Evolutionary conservation across 2,329 filamentous ascomycete species (phyloP).

Genomic region (Hypoxylon sp.): DNA sequence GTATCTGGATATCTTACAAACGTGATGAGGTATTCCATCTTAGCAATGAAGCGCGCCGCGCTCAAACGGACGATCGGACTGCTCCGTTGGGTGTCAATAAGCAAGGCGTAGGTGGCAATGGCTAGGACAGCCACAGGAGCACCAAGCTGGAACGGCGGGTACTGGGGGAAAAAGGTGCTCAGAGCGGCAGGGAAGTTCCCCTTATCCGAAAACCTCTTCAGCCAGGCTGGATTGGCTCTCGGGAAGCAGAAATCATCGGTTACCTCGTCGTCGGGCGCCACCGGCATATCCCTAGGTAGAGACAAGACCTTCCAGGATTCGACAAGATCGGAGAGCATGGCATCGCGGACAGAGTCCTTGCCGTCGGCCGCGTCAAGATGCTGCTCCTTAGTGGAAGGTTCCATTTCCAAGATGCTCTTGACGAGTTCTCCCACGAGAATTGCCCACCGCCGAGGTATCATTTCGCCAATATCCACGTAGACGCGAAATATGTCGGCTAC

Average conservation of each 20-base stretch:
- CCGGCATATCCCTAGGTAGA: conserved; percentile 39
- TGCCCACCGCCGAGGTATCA: conserved; percentile 48
- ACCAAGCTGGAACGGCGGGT: conserved; percentile 38
- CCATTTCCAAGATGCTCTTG: conserved; percentile 44
- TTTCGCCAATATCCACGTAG: conserved; percentile 46
- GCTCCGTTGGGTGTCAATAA: conserved; percentile 46
- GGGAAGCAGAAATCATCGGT: conserved; percentile 45
- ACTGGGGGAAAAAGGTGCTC: conserved; percentile 47
- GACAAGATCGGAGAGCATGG: conserved; percentile 50
- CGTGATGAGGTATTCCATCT: conserved; percentile 38
- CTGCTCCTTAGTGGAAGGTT: conserved; percentile 38
- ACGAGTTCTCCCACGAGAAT: conserved; percentile 47
- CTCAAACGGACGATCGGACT: conserved; percentile 27
- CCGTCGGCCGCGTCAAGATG: conserved; percentile 40
- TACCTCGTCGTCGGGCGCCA: conserved; percentile 27
- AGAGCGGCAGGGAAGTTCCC: conserved; percentile 45
- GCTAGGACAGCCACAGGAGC: conserved; percentile 45
- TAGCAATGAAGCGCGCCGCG: conserved; percentile 41
- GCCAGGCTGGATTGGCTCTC: conserved; percentile 34
- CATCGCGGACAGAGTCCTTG: conserved; percentile 43
- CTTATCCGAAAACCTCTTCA: conserved; percentile 30
- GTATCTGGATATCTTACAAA: conserved; percentile 32
- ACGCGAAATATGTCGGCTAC: conserved; percentile 50
- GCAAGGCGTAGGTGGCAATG: conserved; percentile 50
- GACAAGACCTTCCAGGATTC: conserved; percentile 53